Evolutionary conservation across 2,329 filamentous ascomycete genomes (phyloP), one percentile per base, ranked within the genome.

Genomic region (Botrytis aclada): DNA sequence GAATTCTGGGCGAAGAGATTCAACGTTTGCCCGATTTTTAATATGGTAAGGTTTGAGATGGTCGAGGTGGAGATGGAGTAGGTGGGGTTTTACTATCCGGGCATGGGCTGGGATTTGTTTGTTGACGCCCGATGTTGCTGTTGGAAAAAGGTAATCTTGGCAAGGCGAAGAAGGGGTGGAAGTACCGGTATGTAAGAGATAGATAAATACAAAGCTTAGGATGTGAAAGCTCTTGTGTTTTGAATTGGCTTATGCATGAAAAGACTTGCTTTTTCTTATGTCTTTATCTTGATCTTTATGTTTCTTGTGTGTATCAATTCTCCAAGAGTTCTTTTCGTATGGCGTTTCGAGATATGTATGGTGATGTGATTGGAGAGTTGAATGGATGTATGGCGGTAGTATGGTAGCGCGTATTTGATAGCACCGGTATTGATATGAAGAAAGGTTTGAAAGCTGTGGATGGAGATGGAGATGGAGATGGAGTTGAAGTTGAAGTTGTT

Each of bases 311-410:
- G 64, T 66, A 39, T 66, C 14, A 54, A 64, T 29, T 29, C 18
- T 6, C 12, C n/a, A 34, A 29, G 25, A 34, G 12, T 65, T 74
- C 74, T 72, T 73, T 71, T 77, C 74, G 73, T 74, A 56, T 63
- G 72, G 69, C 64, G 74, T 74, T 74, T 76, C 72, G 74, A 76
- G 74, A 74, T 51, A 32, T 56, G 64, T 47, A 34, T 43, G 9
- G 9, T 32, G 29, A n/a, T 22, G 12, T 32, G n/a, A 47, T 34
- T 47, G 41, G 45, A 34, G 62, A 32, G 32, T 5, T 47, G 1
- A 34, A n/a, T 54, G 34, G 29, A 29, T 18, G 25, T 54, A 63
- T 7, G n/a, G 12, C 25, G 32, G 58, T 60, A 8, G 58, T 22
- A 14, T 14, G 58, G 58, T 39, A 8, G 20, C 16, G 8, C 22